Evolutionary conservation across 2,329 filamentous ascomycete species (phyloP).

Genomic region (Hortaea werneckii): DNA sequence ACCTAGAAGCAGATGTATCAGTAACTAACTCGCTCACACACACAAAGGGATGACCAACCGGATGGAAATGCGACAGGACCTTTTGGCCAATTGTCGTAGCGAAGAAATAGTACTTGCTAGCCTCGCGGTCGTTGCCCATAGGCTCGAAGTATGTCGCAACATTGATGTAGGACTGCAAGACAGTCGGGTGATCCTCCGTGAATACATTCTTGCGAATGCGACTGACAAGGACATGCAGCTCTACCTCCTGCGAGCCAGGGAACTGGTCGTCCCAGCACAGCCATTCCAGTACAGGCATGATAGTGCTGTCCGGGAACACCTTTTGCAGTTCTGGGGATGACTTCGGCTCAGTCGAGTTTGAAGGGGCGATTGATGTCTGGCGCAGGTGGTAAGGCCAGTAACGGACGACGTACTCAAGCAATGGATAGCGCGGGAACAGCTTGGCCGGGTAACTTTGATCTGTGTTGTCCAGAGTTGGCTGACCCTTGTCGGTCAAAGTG

Average conservation of each 20-base stretch:
- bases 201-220: constrained; percentile 37
- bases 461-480: constrained; percentile 29
- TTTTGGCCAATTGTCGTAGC: constrained; percentile 34
- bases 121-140: constrained; percentile 22
- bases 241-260: constrained; percentile 34
- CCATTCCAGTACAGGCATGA: constrained; percentile 41
- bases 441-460: constrained; percentile 30
- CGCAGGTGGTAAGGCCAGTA: constrained; percentile 42
- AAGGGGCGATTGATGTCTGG: constrained; percentile 25
- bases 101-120: constrained; percentile 32
- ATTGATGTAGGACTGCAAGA: constrained; percentile 40
- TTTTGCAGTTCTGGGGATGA: constrained; percentile 36
- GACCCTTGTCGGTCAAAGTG: constrained; percentile 27
- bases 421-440: constrained; percentile 33
- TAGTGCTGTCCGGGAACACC: constrained; percentile 37
- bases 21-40: no score
- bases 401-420: constrained; percentile 38
- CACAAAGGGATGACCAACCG: no score
- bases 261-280: constrained; percentile 40
- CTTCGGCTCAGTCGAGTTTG: constrained; percentile 30
- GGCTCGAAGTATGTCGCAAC: constrained; percentile 36
- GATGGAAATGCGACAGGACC: constrained; percentile 34
- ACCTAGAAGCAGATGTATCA: no score
- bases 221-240: constrained; percentile 36
- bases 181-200: constrained; percentile 36